A percentile compares a stretch with the other conserved stretches of the same genome.
These are phyloP conservation scores for Phellopilus nigrolimitatus DNA, from an alignment of 1,284 basidiomycete species.

Conservation along the genomic window DNA sequence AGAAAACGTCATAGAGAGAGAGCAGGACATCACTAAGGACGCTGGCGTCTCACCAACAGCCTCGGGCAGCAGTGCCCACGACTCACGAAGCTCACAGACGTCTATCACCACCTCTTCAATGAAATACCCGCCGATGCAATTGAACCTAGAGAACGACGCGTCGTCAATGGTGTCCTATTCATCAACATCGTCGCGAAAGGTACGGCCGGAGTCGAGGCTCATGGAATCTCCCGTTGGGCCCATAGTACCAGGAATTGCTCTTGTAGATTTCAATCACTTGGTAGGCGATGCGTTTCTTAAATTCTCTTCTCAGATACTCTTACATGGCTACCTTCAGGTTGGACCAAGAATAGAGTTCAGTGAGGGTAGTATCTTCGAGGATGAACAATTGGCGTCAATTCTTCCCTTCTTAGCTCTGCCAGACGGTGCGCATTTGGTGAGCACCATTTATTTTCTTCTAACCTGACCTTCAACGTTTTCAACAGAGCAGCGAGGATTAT, in stretches of 20 bases:
- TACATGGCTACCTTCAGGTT: constrained; percentile 45
- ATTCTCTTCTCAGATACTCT: constrained; percentile 15
- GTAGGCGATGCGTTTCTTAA: constrained; percentile 37
- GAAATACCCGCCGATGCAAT: constrained; percentile 55
- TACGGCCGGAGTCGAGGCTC: constrained; percentile 70
- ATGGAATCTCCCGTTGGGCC: constrained; percentile 53
- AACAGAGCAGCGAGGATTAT: constrained; percentile 88
- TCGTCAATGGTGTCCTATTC: constrained; percentile 59
- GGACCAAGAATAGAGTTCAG: constrained; percentile 88
- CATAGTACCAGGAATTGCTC: constrained; percentile 75
- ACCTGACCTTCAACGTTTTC: constrained; percentile 9
- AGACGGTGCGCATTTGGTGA: constrained; percentile 91
- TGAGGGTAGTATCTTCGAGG: constrained; percentile 64
- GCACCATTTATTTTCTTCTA: constrained; percentile 19
- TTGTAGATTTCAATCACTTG: constrained; percentile 89
- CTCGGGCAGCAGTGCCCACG: constrained; percentile 6
- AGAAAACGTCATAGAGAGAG: constrained; percentile 9
- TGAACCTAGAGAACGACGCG: constrained; percentile 43
- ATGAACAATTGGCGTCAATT: constrained; percentile 77
- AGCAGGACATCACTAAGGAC: neutral
- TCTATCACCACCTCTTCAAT: constrained; percentile 24
- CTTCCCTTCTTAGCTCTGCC: constrained; percentile 97
- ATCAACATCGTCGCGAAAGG: constrained; percentile 65
- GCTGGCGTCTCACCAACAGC: constrained; percentile 15
- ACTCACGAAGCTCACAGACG: constrained; percentile 16